phyloP scores from a whole-genome alignment of 306 rosid species.

The Rosa multiflora region DNA sequence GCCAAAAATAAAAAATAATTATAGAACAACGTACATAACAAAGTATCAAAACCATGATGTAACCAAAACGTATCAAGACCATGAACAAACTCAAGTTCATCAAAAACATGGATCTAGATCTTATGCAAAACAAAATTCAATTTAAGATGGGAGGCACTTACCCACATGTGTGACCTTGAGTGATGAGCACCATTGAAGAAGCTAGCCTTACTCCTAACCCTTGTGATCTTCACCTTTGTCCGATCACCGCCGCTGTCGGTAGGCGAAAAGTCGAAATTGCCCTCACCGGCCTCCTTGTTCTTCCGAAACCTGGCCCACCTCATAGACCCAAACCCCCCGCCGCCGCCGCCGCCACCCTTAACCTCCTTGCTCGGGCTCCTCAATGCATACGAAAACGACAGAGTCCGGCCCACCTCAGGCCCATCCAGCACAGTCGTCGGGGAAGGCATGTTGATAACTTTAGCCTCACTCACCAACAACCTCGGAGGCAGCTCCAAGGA shows the following conservation, averaged over 20 bases:
- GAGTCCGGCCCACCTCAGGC: conserved; percentile 63
- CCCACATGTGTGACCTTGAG: conserved; percentile 26
- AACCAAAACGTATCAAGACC: background rate
- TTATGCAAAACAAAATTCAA: background rate
- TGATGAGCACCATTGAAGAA: conserved; percentile 27
- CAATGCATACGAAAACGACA: conserved; percentile 52
- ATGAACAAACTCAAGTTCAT: background rate
- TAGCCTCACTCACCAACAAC: conserved; percentile 41
- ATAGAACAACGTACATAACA: background rate
- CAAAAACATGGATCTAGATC: background rate
- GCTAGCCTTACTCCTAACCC: conserved; percentile 38
- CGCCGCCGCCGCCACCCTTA: background rate
- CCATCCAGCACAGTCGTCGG: conserved; percentile 75
- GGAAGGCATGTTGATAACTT: conserved; percentile 40
- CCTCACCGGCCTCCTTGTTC: conserved; percentile 39
- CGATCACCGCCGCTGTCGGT: background rate
- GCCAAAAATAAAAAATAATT: background rate
- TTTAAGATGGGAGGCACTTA: too few species aligned
- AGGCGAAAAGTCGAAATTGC: conserved; percentile 46
- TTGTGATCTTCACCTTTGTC: conserved; percentile 42
- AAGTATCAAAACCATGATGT: background rate
- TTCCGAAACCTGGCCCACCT: conserved; percentile 68
- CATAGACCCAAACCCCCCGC: conserved; percentile 46
- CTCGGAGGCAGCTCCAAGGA: conserved; percentile 86
- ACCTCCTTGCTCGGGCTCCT: conserved; percentile 35